Percentiles rank a stretch among this genome's conserved stretches.
phyloP scores from a whole-genome alignment of 2,329 filamentous ascomycete species.

The Fusarium verrucosum region DNA sequence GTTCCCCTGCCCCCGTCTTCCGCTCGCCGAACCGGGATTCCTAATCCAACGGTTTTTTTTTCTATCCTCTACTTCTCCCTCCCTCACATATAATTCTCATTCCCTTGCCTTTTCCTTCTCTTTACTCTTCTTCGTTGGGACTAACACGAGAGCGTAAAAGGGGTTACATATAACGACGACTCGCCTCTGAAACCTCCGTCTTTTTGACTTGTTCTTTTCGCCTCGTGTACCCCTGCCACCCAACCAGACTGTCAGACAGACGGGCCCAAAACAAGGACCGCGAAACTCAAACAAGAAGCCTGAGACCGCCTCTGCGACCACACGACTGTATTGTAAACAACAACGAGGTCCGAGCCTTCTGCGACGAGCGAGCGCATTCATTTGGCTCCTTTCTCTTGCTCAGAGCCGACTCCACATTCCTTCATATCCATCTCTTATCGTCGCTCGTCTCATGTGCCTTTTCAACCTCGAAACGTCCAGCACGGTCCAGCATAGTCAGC shows the following conservation, averaged over 20 bases:
- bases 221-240: constrained; percentile 15
- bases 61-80: constrained; percentile 8
- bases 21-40: constrained; percentile 35
- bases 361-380: constrained; percentile 13
- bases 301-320: constrained; percentile 26
- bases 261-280: constrained; percentile 16
- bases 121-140: constrained; percentile 4
- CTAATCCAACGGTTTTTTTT: constrained; percentile 34
- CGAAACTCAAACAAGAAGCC: constrained; percentile 9
- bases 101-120: constrained; percentile 1
- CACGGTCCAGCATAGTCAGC: background rate
- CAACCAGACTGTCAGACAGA: constrained; percentile 2
- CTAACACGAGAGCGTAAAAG: constrained; percentile 4
- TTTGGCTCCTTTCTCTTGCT: background rate
- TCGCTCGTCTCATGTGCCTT: background rate
- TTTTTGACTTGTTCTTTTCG: background rate
- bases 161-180: background rate
- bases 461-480: constrained; percentile 1
- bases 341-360: background rate
- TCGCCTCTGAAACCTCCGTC: background rate
- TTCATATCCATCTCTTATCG: background rate
- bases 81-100: constrained; percentile 15
- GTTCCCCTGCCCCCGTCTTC: constrained; percentile 16
- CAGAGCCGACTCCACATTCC: constrained; percentile 7
- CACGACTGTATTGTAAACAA: constrained; percentile 27